phyloP scores from a whole-genome alignment of 2,329 filamentous ascomycete species.

The Aspergillus alliaceus region DNA sequence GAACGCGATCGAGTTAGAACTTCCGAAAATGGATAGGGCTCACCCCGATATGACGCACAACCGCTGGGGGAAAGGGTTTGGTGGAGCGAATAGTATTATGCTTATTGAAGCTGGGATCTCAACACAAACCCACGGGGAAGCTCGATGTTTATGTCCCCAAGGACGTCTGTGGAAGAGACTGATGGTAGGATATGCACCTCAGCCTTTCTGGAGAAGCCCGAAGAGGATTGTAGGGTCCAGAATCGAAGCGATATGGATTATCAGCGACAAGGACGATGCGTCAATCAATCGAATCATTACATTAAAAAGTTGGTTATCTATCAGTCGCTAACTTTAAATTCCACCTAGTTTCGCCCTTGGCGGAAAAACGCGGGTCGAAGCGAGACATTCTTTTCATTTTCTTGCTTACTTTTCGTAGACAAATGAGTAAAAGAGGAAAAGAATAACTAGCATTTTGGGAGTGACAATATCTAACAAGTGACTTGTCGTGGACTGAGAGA shows the following conservation, averaged over 20 bases:
- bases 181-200: background rate
- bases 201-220: background rate
- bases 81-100: too few relatives aligned
- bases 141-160: background rate
- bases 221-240: background rate
- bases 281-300: slow-evolving; percentile 20
- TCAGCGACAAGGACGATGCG: slow-evolving; percentile 9
- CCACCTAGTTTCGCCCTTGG: too few relatives aligned
- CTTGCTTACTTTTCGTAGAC: too few relatives aligned
- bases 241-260: background rate
- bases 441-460: too few relatives aligned
- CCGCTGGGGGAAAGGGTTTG: background rate
- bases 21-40: background rate
- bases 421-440: too few relatives aligned
- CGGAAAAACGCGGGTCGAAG: too few relatives aligned
- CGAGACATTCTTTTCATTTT: too few relatives aligned
- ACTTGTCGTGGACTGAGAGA: too few relatives aligned
- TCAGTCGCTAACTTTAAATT: background rate
- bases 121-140: background rate
- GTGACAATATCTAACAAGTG: too few relatives aligned
- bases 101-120: background rate
- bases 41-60: background rate
- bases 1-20: background rate
- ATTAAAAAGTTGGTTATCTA: slow-evolving; percentile 16
- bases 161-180: too few relatives aligned